Evolutionary conservation across 2,329 filamentous ascomycete species (phyloP), one percentile per base, ranked within the genome.

Genomic region (Verticillium nubilum): DNA sequence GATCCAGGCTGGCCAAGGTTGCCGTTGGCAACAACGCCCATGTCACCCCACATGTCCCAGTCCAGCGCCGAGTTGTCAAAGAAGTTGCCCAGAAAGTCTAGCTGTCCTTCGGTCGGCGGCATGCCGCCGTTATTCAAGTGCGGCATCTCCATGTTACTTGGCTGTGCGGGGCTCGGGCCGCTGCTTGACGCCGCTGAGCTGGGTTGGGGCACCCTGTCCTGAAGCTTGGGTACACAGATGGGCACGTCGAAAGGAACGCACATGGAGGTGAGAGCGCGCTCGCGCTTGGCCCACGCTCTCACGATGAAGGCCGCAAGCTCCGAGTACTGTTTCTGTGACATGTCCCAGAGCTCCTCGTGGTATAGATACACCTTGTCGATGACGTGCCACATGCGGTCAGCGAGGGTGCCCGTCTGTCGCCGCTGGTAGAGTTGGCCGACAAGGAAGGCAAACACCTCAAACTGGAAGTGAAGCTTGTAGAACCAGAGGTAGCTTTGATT

Each of bases 401-500:
- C 78, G 10, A 86, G 71, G 3, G 67, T 69, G 9, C 84, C 83
- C 2, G 73, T 73, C 0, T 75, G 77, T 2, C 61, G 59, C 37
- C 80, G 78, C 31, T 77, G 74, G 62, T 76, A 78, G 13, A 86
- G 76, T 66, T 85, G 80, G 4, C 80, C 80, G 0, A 79, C 78
- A 68, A 85, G 75, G 66, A 83, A 84, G 37, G 80, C 72, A 61
- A 86, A 81, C 26, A 85, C 72, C 59, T 84, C 83, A 54, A 81
- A 70, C 65, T 85, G 82, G 68, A 86, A 84, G 65, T 84, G 79
- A 26, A 74, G 70, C 61, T 78, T 77, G 67, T 79, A 73, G 63
- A 80, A 85, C 84, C 84, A 86, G 12, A 80, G 65, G 66, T 85
- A 86, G 1, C 80, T 79, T 0, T 72, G 74, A 26, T 76, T 71